Evolutionary conservation across 768 basidiomycete genomes (phyloP), one percentile per base, ranked within the genome.

Genomic region (Hemileccinum impolitum): DNA sequence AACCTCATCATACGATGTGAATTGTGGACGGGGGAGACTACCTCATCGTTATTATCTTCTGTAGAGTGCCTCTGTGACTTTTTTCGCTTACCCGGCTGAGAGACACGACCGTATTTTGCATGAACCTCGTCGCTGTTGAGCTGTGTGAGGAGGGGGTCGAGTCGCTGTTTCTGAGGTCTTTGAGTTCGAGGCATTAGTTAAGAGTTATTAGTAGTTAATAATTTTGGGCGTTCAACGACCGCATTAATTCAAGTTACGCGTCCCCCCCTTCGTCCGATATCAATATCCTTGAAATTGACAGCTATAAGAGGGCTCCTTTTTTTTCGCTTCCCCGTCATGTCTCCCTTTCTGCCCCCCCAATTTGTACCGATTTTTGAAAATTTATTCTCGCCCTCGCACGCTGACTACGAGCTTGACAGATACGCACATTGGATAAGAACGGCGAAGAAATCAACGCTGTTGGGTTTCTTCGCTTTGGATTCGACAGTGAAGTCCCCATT

Each of bases 61-160:
- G 66, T 58, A 11, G 53, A 39, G 18, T 64, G 73, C 51, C 62
- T 74, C 45, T 74, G 77, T 21, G 79, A 71, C 61, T 87, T 88
- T 73, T 74, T 78, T 41, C 91, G 79, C 64, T 81, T 88, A 13
- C 87, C 87, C 1, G 87, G 89, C 58, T 83, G 73, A 36, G 88
- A 84, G 6, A 87, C 71, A 56, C 76, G 85, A 21, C 82, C 94
- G 70, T 92, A 93, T 66, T 86, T 90, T 57, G 77, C 82, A 15
- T 86, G 64, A 0, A 77, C 59, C 58, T 90, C 87, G 61, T 95
- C 94, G 51, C 85, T 82, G 45, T 81, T 76, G 47, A 98, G 78
- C 69, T 96, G 90, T 23, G 85, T 74, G 58, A 87, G 84, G 26
- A 98, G 78, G 35, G 94, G 94, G 60, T 93, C 94, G 71, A 92